A percentile compares a stretch with the other conserved stretches of the same genome.
Conservation (phyloP, 2,329 filamentous ascomycete genomes). For the Aureobasidium sp. region DNA sequence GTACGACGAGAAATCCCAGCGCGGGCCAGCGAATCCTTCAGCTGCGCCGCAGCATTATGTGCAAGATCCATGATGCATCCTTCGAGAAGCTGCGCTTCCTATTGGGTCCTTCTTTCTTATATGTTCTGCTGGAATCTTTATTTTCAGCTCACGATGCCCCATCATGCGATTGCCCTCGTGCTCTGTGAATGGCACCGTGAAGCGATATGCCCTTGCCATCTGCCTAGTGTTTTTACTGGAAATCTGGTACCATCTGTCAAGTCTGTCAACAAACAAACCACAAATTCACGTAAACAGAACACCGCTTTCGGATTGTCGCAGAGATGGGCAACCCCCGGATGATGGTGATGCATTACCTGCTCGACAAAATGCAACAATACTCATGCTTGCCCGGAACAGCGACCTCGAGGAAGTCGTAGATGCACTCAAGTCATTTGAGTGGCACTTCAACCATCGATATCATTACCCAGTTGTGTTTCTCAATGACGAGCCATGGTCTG, state of each 20-base stretch:
- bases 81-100: not conserved
- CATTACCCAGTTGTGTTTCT: conserved; percentile 43
- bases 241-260: not conserved
- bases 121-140: not conserved
- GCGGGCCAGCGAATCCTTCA: not conserved
- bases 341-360: not conserved
- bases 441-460: conserved; percentile 43
- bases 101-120: not conserved
- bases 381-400: conserved; percentile 43
- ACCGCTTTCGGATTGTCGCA: not conserved
- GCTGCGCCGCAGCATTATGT: not conserved
- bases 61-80: not conserved
- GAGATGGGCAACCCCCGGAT: not conserved
- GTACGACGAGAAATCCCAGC: not conserved
- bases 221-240: not conserved
- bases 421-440: conserved; percentile 37
- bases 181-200: not conserved
- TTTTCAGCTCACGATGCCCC: not conserved
- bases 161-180: not conserved
- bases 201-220: not conserved
- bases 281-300: not conserved
- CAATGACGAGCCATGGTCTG: conserved; percentile 40
- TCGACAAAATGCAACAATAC: not conserved
- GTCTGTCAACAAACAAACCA: not conserved
- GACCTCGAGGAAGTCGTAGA: conserved; percentile 37